Evolutionary conservation across 2,329 filamentous ascomycete species (phyloP).

Genomic region (Endocalyx cinctus): DNA sequence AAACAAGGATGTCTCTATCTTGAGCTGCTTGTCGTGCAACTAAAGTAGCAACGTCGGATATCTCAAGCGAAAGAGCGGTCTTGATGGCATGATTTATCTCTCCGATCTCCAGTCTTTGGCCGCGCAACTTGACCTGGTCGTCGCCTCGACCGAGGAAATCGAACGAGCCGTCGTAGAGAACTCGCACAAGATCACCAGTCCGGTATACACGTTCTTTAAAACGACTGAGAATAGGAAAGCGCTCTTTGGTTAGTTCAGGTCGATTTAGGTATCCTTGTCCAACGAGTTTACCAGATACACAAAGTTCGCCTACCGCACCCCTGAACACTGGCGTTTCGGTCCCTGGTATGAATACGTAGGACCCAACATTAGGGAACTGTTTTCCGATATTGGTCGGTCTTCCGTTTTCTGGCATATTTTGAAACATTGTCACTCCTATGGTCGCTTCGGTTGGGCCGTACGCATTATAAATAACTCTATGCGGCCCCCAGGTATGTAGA

Average conservation of each 20-base stretch:
- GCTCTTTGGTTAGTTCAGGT: slow-evolving; percentile 68
- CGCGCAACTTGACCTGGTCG: slow-evolving; percentile 87
- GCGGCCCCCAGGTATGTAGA: slow-evolving; percentile 76
- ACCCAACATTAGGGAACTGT: slow-evolving; percentile 83
- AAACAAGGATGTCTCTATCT: slow-evolving; percentile 77
- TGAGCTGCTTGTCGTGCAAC: slow-evolving; percentile 66
- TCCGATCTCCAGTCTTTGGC: slow-evolving; percentile 81
- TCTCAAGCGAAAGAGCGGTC: slow-evolving; percentile 41
- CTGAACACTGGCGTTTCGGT: slow-evolving; percentile 68
- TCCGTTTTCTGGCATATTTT: slow-evolving; percentile 71
- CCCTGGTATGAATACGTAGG: slow-evolving; percentile 68
- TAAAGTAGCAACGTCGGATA: slow-evolving; percentile 71
- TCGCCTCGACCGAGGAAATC: slow-evolving; percentile 85
- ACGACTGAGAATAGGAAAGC: slow-evolving; percentile 62
- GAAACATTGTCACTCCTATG: slow-evolving; percentile 87
- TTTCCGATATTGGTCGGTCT: slow-evolving; percentile 83
- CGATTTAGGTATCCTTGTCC: slow-evolving; percentile 86
- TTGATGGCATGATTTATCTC: slow-evolving; percentile 86
- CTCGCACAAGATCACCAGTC: slow-evolving; percentile 81
- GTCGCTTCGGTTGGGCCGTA: slow-evolving; percentile 91
- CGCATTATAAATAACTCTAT: slow-evolving; percentile 82
- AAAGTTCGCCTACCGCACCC: slow-evolving; percentile 82
- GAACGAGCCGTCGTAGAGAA: slow-evolving; percentile 76
- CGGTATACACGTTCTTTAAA: slow-evolving; percentile 68
- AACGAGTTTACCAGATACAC: slow-evolving; percentile 80